phyloP scores from a whole-genome alignment of 1,284 basidiomycete genomes.

The Crucibulum cyathiforme region DNA sequence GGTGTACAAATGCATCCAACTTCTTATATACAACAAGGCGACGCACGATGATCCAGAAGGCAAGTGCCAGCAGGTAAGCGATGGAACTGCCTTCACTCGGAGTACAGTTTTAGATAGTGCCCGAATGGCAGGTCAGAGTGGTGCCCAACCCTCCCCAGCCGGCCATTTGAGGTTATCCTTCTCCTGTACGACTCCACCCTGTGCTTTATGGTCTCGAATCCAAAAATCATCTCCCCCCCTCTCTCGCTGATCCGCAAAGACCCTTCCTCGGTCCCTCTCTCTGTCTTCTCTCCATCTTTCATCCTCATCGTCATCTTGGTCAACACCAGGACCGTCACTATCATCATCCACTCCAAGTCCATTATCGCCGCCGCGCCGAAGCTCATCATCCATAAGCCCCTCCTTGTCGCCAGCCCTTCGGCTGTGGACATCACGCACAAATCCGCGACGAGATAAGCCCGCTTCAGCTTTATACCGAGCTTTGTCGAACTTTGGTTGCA shows the following conservation, averaged over 20 bases:
- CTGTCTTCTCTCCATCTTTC: neutral
- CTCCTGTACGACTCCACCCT: slow-evolving; percentile 29
- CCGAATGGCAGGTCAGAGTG: too few relatives aligned
- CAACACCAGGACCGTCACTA: slow-evolving; percentile 15
- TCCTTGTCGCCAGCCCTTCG: slow-evolving; percentile 38
- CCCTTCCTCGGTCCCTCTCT: too few relatives aligned
- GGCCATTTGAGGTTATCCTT: slow-evolving; percentile 69
- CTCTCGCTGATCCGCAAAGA: neutral
- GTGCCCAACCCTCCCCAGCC: slow-evolving; percentile 59
- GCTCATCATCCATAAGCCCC: slow-evolving; percentile 34
- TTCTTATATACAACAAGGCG: too few relatives aligned
- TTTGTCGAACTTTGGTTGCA: slow-evolving; percentile 55
- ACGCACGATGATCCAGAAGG: too few relatives aligned
- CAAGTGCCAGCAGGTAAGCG: too few relatives aligned
- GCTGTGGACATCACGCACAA: slow-evolving; percentile 44
- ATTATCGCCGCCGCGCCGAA: slow-evolving; percentile 3
- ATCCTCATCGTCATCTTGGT: slow-evolving; percentile 16
- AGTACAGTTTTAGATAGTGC: too few relatives aligned
- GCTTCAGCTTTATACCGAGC: slow-evolving; percentile 76
- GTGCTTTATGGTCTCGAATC: slow-evolving; percentile 5
- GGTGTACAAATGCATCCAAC: too few relatives aligned
- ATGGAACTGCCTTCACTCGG: too few relatives aligned
- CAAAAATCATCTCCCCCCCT: slow-evolving; percentile 6
- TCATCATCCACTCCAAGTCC: slow-evolving; percentile 1
- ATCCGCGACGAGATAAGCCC: slow-evolving; percentile 64